Conservation (phyloP, 257 asterid genomes). For the Fraxinus americana region DNA sequence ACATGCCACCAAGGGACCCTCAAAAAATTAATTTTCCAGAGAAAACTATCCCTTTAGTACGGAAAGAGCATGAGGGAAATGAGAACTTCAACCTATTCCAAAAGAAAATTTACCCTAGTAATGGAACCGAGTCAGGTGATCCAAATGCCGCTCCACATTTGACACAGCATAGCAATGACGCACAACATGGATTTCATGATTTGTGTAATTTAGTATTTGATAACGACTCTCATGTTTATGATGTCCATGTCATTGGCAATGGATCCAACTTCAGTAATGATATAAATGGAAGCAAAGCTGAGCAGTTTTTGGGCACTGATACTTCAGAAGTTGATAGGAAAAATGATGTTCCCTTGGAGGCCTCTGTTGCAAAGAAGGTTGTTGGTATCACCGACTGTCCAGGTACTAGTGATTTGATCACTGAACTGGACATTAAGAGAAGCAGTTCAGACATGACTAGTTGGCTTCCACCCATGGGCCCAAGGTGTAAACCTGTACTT, state of each 20-base stretch:
- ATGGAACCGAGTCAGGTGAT: constrained; percentile 28
- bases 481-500: constrained; percentile 31
- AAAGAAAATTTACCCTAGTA: constrained; percentile 33
- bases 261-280: constrained; percentile 7
- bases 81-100: constrained; percentile 28
- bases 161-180: constrained; percentile 28
- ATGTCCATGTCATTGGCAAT: constrained; percentile 45
- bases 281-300: constrained; percentile 13
- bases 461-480: constrained; percentile 64
- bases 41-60: constrained; percentile 19
- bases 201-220: constrained; percentile 16
- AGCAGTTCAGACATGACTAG: constrained; percentile 35
- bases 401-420: constrained; percentile 26
- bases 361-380: constrained; percentile 27
- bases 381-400: constrained; percentile 18
- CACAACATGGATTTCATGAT: constrained; percentile 9
- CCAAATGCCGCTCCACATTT: constrained; percentile 17
- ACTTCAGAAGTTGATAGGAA: constrained; percentile 17
- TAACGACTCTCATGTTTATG: constrained; percentile 35
- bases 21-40: constrained; percentile 28
- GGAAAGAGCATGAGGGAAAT: constrained; percentile 30
- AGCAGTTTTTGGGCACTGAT: constrained; percentile 5
- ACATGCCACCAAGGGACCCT: constrained; percentile 27
- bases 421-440: constrained; percentile 37
- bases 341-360: constrained; percentile 31